These are phyloP conservation scores for Sindora glabra DNA, from an alignment of 306 rosid genomes.

Conservation along the genomic window DNA sequence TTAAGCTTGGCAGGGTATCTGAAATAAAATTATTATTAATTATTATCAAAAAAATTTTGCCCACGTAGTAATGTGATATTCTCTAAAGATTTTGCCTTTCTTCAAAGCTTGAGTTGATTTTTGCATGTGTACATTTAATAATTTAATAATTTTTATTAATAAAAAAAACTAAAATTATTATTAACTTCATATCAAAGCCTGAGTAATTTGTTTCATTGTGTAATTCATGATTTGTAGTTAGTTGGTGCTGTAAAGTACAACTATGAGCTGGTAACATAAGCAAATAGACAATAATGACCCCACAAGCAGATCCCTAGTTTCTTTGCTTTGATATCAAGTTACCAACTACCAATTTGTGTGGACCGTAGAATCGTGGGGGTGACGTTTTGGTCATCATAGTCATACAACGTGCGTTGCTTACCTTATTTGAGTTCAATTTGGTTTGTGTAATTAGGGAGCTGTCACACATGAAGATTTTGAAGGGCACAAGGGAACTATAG, in stretches of 20 bases:
- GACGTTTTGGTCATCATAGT: constrained; percentile 2
- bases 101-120: no score
- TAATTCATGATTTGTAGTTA: no score
- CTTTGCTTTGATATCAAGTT: constrained; percentile 13
- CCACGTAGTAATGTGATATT: no score
- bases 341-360: constrained; percentile 18
- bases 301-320: constrained; percentile 13
- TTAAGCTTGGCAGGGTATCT: no score
- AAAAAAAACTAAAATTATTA: no score
- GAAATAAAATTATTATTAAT: no score
- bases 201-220: no score
- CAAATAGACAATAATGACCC: constrained; percentile 11
- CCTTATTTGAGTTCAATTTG: neutral
- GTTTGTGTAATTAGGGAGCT: constrained; percentile 50
- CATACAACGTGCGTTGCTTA: neutral
- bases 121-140: no score
- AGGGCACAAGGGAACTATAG: constrained; percentile 89
- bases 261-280: constrained; percentile 3
- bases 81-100: no score
- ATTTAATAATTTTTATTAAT: no score
- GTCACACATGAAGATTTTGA: constrained; percentile 88
- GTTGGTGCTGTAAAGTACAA: constrained; percentile 6
- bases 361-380: neutral
- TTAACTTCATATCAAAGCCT: no score
- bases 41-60: no score